These are phyloP conservation scores for Oryza glaberrima DNA, from an alignment of 176 grass and related monocot species.

Conservation along the genomic window DNA sequence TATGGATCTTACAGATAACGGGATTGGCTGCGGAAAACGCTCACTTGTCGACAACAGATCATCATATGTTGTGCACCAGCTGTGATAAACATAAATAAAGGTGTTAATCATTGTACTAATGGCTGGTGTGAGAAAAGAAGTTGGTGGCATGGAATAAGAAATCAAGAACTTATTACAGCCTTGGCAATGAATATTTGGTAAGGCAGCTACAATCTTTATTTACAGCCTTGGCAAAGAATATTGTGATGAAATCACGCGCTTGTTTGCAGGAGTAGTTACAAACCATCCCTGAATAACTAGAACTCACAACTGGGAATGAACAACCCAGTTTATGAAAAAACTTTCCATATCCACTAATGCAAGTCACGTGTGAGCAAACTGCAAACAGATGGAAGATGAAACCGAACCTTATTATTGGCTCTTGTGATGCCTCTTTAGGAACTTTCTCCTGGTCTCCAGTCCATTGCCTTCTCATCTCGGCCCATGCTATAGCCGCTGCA, in stretches of 20 bases:
- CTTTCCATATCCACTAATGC: background rate
- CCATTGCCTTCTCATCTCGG: constrained; percentile 83
- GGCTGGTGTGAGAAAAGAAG: background rate
- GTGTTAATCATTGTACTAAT: background rate
- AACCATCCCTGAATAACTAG: constrained; percentile 7
- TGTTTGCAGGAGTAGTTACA: background rate
- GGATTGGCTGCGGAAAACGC: constrained; percentile 68
- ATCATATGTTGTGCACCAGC: constrained; percentile 85
- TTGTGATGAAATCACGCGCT: background rate
- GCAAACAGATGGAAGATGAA: constrained; percentile 30
- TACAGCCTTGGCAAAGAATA: background rate
- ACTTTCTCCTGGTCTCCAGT: constrained; percentile 59
- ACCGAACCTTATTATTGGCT: constrained; percentile 78
- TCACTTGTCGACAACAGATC: constrained; percentile 73
- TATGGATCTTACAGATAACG: constrained; percentile 65
- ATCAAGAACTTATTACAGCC: background rate
- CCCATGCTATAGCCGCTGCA: constrained; percentile 81
- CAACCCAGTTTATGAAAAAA: constrained; percentile 12
- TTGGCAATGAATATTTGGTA: background rate
- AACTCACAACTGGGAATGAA: background rate
- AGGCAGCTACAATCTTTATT: background rate
- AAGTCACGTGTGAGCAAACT: background rate
- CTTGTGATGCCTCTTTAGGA: constrained; percentile 54
- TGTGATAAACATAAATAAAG: constrained; percentile 28
- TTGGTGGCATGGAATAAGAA: background rate